Conservation (phyloP, 352 stramenopile species). For the Nothophytophthora sp. region DNA sequence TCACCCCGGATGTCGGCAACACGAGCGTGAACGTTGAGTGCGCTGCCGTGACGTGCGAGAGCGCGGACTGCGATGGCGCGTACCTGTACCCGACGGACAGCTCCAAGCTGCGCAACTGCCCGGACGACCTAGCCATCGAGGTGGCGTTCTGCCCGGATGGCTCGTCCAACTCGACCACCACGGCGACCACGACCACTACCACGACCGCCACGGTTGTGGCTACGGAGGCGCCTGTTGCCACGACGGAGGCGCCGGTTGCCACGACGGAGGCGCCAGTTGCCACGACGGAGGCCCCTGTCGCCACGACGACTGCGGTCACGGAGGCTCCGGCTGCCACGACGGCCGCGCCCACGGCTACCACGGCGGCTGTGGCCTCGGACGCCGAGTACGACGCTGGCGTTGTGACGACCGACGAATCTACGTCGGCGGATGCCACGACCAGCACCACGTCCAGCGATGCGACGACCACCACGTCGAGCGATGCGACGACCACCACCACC, state of each 20-base stretch:
- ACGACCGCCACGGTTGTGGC: background rate
- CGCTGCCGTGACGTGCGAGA: conserved; percentile 30
- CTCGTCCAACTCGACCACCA: conserved; percentile 10
- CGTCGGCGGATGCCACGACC: conserved; percentile 7
- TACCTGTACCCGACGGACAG: conserved; percentile 56
- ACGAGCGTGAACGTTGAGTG: conserved; percentile 32
- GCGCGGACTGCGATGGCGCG: conserved; percentile 38
- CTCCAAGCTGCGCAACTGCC: conserved; percentile 56
- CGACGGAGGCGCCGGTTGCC: conserved; percentile 1
- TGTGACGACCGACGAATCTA: conserved; percentile 7
- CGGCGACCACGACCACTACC: conserved; percentile 11
- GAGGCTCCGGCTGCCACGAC: conserved; percentile 11
- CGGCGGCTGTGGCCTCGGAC: conserved; percentile 16
- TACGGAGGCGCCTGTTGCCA: conserved; percentile 1
- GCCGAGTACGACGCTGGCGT: conserved; percentile 17
- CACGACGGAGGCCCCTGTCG: conserved; percentile 15
- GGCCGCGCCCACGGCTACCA: conserved; percentile 4
- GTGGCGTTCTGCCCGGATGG: conserved; percentile 48
- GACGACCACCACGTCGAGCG: conserved; percentile 5
- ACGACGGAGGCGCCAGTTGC: conserved; percentile 8
- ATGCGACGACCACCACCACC: conserved; percentile 10
- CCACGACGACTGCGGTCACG: conserved; percentile 7
- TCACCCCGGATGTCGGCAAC: conserved; percentile 34
- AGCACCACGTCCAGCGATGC: conserved; percentile 1
- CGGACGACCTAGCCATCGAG: conserved; percentile 29